Evolutionary conservation across 148 eudicot species (phyloP).

Genomic region (Selenicereus undatus): DNA sequence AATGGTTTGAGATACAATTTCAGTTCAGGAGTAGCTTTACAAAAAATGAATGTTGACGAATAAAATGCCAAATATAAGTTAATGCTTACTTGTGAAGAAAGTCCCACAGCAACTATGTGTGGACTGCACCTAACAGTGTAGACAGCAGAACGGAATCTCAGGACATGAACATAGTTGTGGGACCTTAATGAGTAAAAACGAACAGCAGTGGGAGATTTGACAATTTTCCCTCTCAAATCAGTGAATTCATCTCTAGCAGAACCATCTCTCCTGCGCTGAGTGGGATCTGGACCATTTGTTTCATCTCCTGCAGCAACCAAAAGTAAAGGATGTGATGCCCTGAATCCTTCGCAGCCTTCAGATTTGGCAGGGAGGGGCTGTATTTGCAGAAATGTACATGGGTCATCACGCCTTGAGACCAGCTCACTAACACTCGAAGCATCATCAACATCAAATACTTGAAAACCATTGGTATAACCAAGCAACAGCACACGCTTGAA

Average conservation of each 20-base stretch:
- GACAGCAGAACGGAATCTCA: constrained; percentile 81
- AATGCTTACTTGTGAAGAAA: constrained; percentile 79
- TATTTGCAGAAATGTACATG: constrained; percentile 86
- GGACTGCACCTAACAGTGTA: constrained; percentile 88
- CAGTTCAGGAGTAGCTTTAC: background rate
- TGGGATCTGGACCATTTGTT: constrained; percentile 41
- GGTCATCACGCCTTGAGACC: constrained; percentile 88
- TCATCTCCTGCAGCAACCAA: constrained; percentile 92
- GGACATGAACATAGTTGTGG: constrained; percentile 79
- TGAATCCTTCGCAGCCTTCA: constrained; percentile 55
- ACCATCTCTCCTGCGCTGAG: constrained; percentile 44
- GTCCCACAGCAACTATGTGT: constrained; percentile 85
- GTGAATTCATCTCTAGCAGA: constrained; percentile 28
- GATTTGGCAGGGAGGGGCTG: constrained; percentile 65
- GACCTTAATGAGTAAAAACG: constrained; percentile 87
- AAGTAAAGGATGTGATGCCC: constrained; percentile 72
- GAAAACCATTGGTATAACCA: constrained; percentile 90
- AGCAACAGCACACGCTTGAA: constrained; percentile 69
- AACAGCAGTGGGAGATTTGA: constrained; percentile 71
- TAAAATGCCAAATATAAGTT: background rate
- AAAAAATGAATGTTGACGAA: background rate
- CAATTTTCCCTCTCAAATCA: constrained; percentile 46
- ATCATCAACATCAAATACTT: constrained; percentile 92
- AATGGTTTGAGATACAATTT: background rate
- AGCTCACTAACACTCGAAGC: constrained; percentile 77